Percentiles rank a stretch among this genome's conserved stretches.
Evolutionary conservation across 1,284 basidiomycete species (phyloP).

Genomic region (Apiotrichum laibachii): DNA sequence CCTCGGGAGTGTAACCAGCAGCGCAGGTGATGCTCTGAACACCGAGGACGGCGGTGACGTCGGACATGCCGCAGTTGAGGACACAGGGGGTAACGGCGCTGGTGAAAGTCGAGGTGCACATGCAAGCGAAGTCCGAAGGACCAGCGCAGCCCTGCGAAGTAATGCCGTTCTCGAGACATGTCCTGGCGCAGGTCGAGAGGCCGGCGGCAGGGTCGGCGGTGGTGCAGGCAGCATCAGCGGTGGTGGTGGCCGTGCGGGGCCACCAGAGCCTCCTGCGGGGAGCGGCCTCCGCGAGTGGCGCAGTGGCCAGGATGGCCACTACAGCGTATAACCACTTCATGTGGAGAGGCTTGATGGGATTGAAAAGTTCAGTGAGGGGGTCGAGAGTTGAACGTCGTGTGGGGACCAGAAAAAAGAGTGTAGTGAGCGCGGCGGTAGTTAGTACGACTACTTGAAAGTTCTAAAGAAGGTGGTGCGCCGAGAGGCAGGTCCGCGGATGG

Average conservation of each 20-base stretch:
- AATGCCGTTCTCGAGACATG: no score
- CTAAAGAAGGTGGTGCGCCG: neutral
- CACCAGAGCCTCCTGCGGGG: neutral
- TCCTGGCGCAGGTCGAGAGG: no score
- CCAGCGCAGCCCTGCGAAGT: neutral
- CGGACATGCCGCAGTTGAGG: neutral
- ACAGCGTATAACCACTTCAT: neutral
- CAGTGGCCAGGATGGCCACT: neutral
- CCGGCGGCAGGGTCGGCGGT: neutral
- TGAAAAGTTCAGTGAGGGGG: no score
- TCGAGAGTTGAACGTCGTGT: no score
- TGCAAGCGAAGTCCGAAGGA: no score
- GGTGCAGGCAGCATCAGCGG: neutral
- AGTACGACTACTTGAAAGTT: neutral
- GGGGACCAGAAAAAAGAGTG: no score
- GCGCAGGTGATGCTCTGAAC: constrained; percentile 1
- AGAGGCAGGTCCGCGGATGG: neutral
- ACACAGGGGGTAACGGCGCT: neutral
- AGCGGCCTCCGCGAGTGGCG: neutral
- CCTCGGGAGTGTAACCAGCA: neutral
- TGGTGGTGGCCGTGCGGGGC: neutral
- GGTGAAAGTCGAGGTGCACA: neutral
- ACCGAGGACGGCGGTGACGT: constrained; percentile 9
- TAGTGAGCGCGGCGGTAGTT: neutral
- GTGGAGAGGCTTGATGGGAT: neutral